Percentiles rank a stretch among this genome's conserved stretches.
Evolutionary conservation across 148 eudicot species (phyloP).

Genomic region (Silene conica): DNA sequence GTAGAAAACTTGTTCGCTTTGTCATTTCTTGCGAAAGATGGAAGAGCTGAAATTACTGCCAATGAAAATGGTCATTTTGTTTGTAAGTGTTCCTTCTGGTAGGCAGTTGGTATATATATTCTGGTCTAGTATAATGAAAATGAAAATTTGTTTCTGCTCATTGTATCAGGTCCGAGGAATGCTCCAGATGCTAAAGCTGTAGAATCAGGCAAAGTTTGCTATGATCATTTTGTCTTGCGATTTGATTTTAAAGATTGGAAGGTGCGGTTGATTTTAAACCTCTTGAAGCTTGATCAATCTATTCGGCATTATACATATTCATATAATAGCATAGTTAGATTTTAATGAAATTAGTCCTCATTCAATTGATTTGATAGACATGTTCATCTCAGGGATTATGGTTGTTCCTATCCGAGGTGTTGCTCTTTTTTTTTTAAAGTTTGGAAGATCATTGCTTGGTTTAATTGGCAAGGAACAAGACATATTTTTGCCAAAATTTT

Average conservation of each 20-base stretch:
- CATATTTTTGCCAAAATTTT: no score
- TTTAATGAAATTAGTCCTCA: no score
- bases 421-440: no score
- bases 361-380: no score
- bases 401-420: no score
- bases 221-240: slow-evolving; percentile 77
- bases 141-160: neutral
- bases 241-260: slow-evolving; percentile 86
- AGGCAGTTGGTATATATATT: neutral
- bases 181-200: slow-evolving; percentile 80
- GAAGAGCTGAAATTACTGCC: slow-evolving; percentile 63
- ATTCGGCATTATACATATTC: no score
- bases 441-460: no score
- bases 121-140: neutral
- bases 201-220: slow-evolving; percentile 64
- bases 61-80: slow-evolving; percentile 61
- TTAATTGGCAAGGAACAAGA: no score
- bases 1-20: slow-evolving; percentile 88
- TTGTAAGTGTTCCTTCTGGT: slow-evolving; percentile 50
- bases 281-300: no score
- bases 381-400: no score
- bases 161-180: slow-evolving; percentile 70
- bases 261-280: no score
- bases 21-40: slow-evolving; percentile 88
- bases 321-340: no score